Evolutionary conservation across 257 asterid genomes (phyloP).

Genomic region (Solanum pinnatisectum): DNA sequence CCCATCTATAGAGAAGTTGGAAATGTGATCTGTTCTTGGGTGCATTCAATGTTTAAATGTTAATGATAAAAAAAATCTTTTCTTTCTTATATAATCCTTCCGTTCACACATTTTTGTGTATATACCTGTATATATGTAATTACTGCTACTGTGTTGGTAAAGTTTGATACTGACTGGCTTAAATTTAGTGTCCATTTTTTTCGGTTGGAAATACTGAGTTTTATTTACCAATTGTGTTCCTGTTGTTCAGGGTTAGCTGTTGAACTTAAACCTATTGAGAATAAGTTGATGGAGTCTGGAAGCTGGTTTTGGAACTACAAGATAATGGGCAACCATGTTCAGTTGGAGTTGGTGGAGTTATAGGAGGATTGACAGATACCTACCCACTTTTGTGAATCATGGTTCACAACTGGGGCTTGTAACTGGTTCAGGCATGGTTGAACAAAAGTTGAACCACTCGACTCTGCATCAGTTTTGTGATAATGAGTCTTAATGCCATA

Average conservation of each 20-base stretch:
- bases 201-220: constrained; percentile 1
- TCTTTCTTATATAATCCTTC: not conserved
- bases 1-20: not conserved
- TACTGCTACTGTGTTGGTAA: not conserved
- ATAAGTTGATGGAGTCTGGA: constrained; percentile 64
- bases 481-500: not conserved
- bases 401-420: constrained; percentile 43
- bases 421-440: constrained; percentile 38
- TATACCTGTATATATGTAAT: not conserved
- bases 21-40: not conserved
- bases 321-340: constrained; percentile 49
- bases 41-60: not conserved
- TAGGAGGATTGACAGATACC: constrained; percentile 18
- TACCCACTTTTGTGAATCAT: constrained; percentile 38
- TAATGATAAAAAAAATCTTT: not conserved
- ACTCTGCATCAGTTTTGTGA: constrained; percentile 6
- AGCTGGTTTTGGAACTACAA: constrained; percentile 92
- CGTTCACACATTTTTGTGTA: not conserved
- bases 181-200: not conserved
- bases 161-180: not conserved
- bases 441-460: constrained; percentile 67
- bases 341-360: constrained; percentile 55
- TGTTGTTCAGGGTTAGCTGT: constrained; percentile 48
- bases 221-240: constrained; percentile 2
- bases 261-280: constrained; percentile 52